Base-by-base conservation (phyloP, 2,329 filamentous ascomycete genomes). In the Neonectria magnoliae region DNA sequence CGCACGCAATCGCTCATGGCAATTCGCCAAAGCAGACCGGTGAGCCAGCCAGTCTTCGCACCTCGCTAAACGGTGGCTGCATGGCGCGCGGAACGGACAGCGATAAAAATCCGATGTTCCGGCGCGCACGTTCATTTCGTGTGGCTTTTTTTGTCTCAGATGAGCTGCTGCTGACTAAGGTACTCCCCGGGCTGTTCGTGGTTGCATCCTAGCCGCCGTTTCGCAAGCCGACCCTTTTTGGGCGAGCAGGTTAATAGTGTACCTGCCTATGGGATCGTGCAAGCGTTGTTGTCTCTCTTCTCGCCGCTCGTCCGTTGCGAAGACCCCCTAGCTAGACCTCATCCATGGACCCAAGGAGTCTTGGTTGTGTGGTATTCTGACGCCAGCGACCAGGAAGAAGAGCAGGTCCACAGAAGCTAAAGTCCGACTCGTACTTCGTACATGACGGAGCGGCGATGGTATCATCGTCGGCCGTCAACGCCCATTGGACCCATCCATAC, bases 231-330 rank as follows among this genome's bases (percentile, higher is more conserved):
- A 47, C 47, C 52, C 44, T 36, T 33, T 54, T 31, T 14, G 16
- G 27, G 36, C 11, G n/a, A 31, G 25, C 38, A 42, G 16, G 25
- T 22, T 14, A 25, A 5, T 25, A 3, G 22, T 25, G 10, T 11
- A 16, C 33, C 18, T 5, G 20, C 27, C 8, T 31, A 44, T 42
- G 9, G 27, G 36, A 38, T 38, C 36, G 18, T 5, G n/a, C 36
- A 64, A 67, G 66, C 64, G 62, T 69, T 66, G 66, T 69, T 69
- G 62, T 66, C 68, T 70, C 66, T 61, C 52, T 54, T 47, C 54
- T 64, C 60, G 25, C 38, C 42, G 44, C 31, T 38, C 56, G 62
- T 44, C 10, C 48, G 38, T 51, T 47, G 33, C 16, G 31, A 55
- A 41, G 29, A 29, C 48, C 25, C 45, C 45, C 53, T 38, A 47